A percentile compares a stretch with the other conserved stretches of the same genome.
phyloP scores from a whole-genome alignment of 228 moss, liverwort and hornwort genomes.

The Sphagnum fallax region DNA sequence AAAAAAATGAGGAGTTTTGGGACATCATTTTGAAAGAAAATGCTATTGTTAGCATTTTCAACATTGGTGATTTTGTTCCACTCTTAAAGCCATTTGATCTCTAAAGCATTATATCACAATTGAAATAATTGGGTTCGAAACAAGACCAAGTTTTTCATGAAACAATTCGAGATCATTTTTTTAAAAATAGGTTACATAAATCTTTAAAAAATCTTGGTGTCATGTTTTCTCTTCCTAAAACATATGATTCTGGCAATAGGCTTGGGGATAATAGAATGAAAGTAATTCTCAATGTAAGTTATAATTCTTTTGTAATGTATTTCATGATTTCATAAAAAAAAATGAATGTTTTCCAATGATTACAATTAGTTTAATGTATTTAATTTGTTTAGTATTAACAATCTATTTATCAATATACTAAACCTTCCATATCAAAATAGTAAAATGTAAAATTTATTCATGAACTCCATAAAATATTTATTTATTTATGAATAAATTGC shows the following conservation, averaged over 20 bases:
- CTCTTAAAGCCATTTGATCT: constrained; percentile 18
- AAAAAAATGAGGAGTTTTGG: constrained; percentile 15
- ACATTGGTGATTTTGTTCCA: constrained; percentile 27
- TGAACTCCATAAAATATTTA: too few species aligned
- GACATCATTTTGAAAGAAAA: background rate
- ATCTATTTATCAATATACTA: too few species aligned
- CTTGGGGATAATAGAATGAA: constrained; percentile 22
- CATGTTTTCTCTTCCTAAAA: constrained; percentile 16
- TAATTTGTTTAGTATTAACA: too few species aligned
- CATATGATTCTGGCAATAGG: constrained; percentile 12
- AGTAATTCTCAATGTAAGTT: constrained; percentile 15
- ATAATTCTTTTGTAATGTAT: too few species aligned
- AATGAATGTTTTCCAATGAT: too few species aligned
- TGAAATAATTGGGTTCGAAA: background rate
- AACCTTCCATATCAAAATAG: too few species aligned
- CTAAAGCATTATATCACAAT: background rate
- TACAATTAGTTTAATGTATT: too few species aligned
- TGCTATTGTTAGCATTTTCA: constrained; percentile 7
- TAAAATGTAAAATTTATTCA: too few species aligned
- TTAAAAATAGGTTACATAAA: constrained; percentile 10
- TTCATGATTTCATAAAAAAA: too few species aligned
- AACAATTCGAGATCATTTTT: constrained; percentile 24
- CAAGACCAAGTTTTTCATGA: constrained; percentile 14
- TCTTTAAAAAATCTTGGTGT: constrained; percentile 24
- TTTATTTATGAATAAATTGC: too few species aligned